Percentiles rank a stretch among this genome's conserved stretches.
Evolutionary conservation across 768 basidiomycete genomes (phyloP).

Genomic region (Boletus pseudopeckii): DNA sequence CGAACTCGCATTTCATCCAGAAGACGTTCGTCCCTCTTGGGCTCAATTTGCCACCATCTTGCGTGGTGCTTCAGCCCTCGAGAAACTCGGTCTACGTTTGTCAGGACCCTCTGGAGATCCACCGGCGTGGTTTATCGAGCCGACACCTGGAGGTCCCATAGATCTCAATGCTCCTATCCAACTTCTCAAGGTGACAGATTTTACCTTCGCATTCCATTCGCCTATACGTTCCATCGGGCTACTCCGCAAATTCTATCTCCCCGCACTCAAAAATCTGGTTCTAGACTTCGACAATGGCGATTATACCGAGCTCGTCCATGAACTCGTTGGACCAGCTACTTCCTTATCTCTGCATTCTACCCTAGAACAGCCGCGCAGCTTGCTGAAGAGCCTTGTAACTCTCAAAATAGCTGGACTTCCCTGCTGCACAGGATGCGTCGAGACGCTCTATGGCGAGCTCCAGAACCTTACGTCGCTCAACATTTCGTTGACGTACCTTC

Average conservation of each 20-base stretch:
- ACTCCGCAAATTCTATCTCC: conserved; percentile 30
- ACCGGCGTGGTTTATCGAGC: conserved; percentile 33
- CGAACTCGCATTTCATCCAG: conserved; percentile 59
- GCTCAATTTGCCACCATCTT: conserved; percentile 51
- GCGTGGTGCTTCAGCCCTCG: conserved; percentile 49
- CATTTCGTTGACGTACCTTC: conserved; percentile 36
- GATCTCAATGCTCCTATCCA: conserved; percentile 31
- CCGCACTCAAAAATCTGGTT: conserved; percentile 35
- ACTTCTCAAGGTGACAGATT: conserved; percentile 26
- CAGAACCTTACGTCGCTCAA: conserved; percentile 43
- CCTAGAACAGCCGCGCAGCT: conserved; percentile 32
- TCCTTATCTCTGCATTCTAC: conserved; percentile 32
- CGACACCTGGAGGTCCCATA: conserved; percentile 13
- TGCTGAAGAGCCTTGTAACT: conserved; percentile 45
- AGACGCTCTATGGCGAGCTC: conserved; percentile 46
- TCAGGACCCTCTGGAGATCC: conserved; percentile 54
- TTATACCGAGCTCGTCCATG: conserved; percentile 45
- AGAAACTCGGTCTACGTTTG: conserved; percentile 46
- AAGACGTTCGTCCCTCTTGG: conserved; percentile 62
- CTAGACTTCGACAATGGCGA: conserved; percentile 60
- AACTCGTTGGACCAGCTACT: conserved; percentile 33
- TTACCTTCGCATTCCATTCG: conserved; percentile 51
- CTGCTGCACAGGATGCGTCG: conserved; percentile 34
- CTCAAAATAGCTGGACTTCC: conserved; percentile 53
- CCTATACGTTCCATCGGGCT: conserved; percentile 38